These are phyloP conservation scores for Mycena citricolor DNA, from an alignment of 1,284 basidiomycete species.

Conservation along the genomic window DNA sequence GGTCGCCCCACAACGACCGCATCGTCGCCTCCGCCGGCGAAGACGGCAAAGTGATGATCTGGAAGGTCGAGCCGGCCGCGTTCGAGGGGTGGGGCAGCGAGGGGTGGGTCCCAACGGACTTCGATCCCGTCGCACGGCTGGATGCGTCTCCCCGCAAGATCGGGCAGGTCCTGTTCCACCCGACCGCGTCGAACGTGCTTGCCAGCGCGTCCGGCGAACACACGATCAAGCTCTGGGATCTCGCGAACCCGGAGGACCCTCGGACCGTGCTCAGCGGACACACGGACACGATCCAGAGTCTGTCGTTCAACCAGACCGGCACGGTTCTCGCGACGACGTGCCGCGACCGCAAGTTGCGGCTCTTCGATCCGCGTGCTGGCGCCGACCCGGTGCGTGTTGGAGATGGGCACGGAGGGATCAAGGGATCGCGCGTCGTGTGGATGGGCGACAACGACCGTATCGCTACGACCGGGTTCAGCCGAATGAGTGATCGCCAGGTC, in stretches of 20 bases:
- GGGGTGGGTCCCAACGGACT: slow-evolving; percentile 78
- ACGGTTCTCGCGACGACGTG: slow-evolving; percentile 79
- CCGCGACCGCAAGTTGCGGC: slow-evolving; percentile 87
- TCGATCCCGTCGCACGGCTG: slow-evolving; percentile 78
- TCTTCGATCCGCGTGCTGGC: slow-evolving; percentile 87
- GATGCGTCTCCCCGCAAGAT: slow-evolving; percentile 82
- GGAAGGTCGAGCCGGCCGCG: slow-evolving; percentile 70
- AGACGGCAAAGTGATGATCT: slow-evolving; percentile 91
- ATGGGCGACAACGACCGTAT: slow-evolving; percentile 88
- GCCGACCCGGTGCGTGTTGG: slow-evolving; percentile 76
- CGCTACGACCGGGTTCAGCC: slow-evolving; percentile 81
- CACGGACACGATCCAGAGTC: slow-evolving; percentile 84
- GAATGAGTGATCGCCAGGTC: slow-evolving; percentile 58
- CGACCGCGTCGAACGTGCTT: slow-evolving; percentile 85
- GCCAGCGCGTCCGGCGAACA: slow-evolving; percentile 89
- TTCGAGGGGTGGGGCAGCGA: slow-evolving; percentile 91
- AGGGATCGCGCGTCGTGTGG: slow-evolving; percentile 89
- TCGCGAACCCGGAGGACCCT: slow-evolving; percentile 67
- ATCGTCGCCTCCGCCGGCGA: slow-evolving; percentile 90
- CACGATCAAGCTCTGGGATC: slow-evolving; percentile 89
- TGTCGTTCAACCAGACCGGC: slow-evolving; percentile 85
- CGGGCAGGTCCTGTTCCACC: slow-evolving; percentile 94
- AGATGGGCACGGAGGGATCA: slow-evolving; percentile 93
- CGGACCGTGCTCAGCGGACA: slow-evolving; percentile 72
- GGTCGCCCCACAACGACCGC: slow-evolving; percentile 92